Evolutionary conservation across 768 basidiomycete species (phyloP), one percentile per base, ranked within the genome.

Genomic region (Gyrodon lividus): DNA sequence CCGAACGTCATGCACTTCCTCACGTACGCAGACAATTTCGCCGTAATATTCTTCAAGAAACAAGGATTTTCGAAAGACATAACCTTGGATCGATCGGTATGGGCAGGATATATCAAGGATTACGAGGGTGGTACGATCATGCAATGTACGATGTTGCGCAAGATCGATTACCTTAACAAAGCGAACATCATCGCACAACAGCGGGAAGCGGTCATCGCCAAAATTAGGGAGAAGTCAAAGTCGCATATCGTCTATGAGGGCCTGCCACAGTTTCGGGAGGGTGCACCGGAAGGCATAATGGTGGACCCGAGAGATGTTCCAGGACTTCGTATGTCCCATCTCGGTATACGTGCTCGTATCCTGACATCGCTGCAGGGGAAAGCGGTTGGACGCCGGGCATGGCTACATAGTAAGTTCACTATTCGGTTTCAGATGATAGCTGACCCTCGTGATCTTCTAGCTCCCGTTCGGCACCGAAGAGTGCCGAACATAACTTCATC

Each of bases 81-180:
- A 55, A 87, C 89, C 0, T 79, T 97, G n/a, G 87, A 87, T 54
- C 81, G 95, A 39, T 83, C 89, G 2, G 77, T 87, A 7, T 99
- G 97, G 97, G 95, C 96, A 0, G 97, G 95, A 10, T 98, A 99
- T 69, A 98, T 99, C 83, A 99, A 98, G 69, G 97, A 99, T 68
- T 99, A 99, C 70, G 97, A 99, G 69, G 96, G 96, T 35, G 95
- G 92, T 16, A 99, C 96, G 40, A 93, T 98, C 73, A 98, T 99
- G 95, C 92, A 95, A 69, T 99, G 97, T 64, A 87, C 87, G 6
- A 87, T 99, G 90, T 70, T 99, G n/a, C 84, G 80, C 46, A 92
- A 90, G 65, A 84, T 98, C 55, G 84, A 93, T 64, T 99, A 98
- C 63, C 77, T 95, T 53, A 77, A 88, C 58, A 92, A 91, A 54